phyloP scores from a whole-genome alignment of 805 yeast species.

The Sugiyamaella chiloensis region DNA sequence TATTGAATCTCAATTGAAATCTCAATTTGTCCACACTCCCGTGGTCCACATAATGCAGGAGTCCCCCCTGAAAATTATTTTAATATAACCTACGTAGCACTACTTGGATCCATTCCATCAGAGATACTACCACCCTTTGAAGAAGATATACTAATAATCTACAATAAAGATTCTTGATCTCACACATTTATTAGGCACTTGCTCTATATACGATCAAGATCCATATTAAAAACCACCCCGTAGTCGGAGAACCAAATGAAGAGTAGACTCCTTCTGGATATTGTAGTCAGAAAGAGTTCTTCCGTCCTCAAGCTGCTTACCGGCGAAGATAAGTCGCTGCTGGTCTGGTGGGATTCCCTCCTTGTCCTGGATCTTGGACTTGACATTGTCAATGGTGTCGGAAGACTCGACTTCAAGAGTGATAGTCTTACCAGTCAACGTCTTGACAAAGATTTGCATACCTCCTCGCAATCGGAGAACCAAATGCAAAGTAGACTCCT shows the following conservation, averaged over 20 bases:
- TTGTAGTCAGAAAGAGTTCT: conserved; percentile 99
- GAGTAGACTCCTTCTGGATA: conserved; percentile 99
- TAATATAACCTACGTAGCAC: too few relatives aligned
- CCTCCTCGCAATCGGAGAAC: conserved; percentile 89
- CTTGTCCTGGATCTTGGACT: conserved; percentile 98
- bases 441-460: conserved; percentile 90
- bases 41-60: too few relatives aligned
- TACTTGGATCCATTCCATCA: too few relatives aligned
- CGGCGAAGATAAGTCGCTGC: conserved; percentile 99
- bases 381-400: conserved; percentile 98
- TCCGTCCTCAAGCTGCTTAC: conserved; percentile 99
- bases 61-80: too few relatives aligned
- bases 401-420: conserved; percentile 98
- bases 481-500: conserved; percentile 83
- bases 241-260: conserved; percentile 93
- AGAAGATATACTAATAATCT: too few relatives aligned
- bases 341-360: conserved; percentile 99
- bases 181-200: too few relatives aligned
- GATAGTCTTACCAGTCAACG: conserved; percentile 98
- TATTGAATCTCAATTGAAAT: too few relatives aligned
- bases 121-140: too few relatives aligned
- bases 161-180: too few relatives aligned
- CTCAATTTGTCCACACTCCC: too few relatives aligned
- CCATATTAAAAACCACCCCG: conserved; percentile 80
- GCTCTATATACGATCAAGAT: too few relatives aligned